Conservation (phyloP, 805 yeast species). For the Nakazawaea populi region DNA sequence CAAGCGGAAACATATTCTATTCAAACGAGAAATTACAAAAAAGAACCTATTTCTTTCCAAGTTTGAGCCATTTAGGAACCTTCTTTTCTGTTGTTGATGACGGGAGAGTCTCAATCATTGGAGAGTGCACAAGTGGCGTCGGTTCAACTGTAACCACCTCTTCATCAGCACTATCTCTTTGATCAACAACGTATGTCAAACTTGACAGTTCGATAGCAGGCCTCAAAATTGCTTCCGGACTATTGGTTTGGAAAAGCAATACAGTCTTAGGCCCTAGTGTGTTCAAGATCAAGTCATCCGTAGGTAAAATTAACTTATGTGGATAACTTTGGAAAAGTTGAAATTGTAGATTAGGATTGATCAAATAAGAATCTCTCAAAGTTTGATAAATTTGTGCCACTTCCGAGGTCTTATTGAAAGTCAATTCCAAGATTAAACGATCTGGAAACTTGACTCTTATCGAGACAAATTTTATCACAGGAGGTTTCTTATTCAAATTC, state of each 20-base stretch:
- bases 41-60: background rate
- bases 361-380: conserved; percentile 3
- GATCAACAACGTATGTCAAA: conserved; percentile 4
- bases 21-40: background rate
- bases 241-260: background rate
- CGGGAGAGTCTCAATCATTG: background rate
- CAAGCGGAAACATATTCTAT: too few species aligned
- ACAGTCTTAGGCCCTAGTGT: conserved; percentile 6
- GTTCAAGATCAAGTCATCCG: conserved; percentile 1
- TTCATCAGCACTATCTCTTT: conserved; percentile 10
- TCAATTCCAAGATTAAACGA: conserved; percentile 22
- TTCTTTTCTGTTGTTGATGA: conserved; percentile 10
- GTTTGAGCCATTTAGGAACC: conserved; percentile 23
- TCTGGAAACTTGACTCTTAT: conserved; percentile 58
- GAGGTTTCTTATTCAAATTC: conserved; percentile 11
- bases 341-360: background rate
- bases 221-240: background rate
- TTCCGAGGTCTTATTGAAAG: background rate
- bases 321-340: conserved; percentile 36
- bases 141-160: background rate
- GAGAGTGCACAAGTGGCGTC: background rate
- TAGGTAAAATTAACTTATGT: conserved; percentile 65
- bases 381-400: background rate
- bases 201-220: background rate
- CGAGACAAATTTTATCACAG: conserved; percentile 25